Evolutionary conservation across 2,329 filamentous ascomycete genomes (phyloP).

Genomic region (Xylaria sp.): DNA sequence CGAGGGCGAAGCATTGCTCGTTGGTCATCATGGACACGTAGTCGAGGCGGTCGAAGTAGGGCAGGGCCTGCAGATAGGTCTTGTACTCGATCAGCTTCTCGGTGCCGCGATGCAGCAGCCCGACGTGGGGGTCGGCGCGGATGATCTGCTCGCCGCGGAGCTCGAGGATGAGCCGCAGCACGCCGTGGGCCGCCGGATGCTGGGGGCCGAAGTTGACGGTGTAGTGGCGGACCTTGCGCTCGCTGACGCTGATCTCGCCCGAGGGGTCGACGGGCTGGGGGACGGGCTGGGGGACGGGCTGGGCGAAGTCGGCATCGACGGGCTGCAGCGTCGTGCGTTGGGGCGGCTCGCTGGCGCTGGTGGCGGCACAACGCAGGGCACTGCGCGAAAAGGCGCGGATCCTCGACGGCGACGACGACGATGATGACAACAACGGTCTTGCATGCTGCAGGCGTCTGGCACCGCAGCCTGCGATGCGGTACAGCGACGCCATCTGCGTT

Average conservation of each 20-base stretch:
- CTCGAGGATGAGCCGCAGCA: constrained; percentile 96
- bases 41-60: constrained; percentile 98
- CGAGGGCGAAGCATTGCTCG: constrained; percentile 95
- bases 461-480: constrained; percentile 76
- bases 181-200: constrained; percentile 97
- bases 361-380: constrained; percentile 60
- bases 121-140: constrained; percentile 95
- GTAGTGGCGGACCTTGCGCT: constrained; percentile 96
- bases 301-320: constrained; percentile 71
- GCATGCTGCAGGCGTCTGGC: constrained; percentile 69
- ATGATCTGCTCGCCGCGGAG: constrained; percentile 98
- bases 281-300: constrained; percentile 63
- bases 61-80: constrained; percentile 96
- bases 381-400: constrained; percentile 73
- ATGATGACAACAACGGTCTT: constrained; percentile 32
- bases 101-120: constrained; percentile 93
- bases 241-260: constrained; percentile 60
- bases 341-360: constrained; percentile 69
- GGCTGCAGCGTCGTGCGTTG: constrained; percentile 72
- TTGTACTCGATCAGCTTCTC: constrained; percentile 99
- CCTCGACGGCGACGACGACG: not conserved
- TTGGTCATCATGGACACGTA: constrained; percentile 99
- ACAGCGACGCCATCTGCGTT: constrained; percentile 73
- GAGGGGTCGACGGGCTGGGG: constrained; percentile 61
- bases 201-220: constrained; percentile 99